Percentiles rank a stretch among this genome's conserved stretches.
Evolutionary conservation across 148 eudicot species (phyloP).

Genomic region (Arctostaphylos glauca): DNA sequence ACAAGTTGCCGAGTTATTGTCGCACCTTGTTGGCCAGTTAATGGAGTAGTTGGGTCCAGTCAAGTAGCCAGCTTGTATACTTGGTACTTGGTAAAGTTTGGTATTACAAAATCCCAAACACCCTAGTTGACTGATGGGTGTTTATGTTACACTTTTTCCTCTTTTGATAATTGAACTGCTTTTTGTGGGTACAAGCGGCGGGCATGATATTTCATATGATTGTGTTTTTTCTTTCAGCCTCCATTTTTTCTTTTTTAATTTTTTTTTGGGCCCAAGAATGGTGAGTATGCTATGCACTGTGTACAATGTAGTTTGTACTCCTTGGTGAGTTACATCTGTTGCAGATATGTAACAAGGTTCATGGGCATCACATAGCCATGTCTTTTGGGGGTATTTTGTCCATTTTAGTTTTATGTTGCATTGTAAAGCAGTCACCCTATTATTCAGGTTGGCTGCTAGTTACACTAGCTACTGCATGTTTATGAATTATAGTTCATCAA

Average conservation of each 20-base stretch:
- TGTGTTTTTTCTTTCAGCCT: background rate
- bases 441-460: background rate
- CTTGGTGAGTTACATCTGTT: background rate
- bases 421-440: background rate
- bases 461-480: background rate
- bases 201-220: background rate
- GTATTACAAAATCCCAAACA: background rate
- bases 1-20: slow-evolving; percentile 13
- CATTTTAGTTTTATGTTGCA: background rate
- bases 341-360: background rate
- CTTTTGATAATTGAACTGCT: no score
- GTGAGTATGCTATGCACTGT: background rate
- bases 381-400: background rate
- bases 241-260: background rate
- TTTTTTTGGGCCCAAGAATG: background rate
- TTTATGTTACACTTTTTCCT: no score
- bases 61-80: no score
- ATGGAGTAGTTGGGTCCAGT: no score
- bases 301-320: background rate
- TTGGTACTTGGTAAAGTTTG: background rate
- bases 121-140: background rate
- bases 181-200: no score
- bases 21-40: background rate
- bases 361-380: background rate
- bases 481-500: background rate